A percentile compares a stretch with the other conserved stretches of the same genome.
These are phyloP conservation scores for Stereum hirsutum DNA, from an alignment of 1,284 basidiomycete genomes.

Conservation along the genomic window DNA sequence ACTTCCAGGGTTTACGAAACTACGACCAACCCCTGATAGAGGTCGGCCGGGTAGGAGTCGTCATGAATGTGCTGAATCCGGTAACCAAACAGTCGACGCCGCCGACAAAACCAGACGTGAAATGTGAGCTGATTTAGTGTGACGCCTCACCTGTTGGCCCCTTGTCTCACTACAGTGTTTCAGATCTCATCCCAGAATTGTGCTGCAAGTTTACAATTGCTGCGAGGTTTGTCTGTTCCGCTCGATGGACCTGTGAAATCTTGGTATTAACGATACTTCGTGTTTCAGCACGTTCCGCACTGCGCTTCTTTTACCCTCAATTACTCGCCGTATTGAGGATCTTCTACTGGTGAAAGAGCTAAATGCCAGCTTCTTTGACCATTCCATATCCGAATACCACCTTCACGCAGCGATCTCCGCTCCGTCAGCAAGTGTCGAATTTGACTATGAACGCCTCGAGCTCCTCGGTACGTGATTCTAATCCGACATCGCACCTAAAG, in stretches of 20 bases:
- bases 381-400: conserved; percentile 46
- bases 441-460: conserved; percentile 76
- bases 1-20: conserved; percentile 52
- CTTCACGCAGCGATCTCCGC: conserved; percentile 60
- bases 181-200: conserved; percentile 6
- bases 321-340: conserved; percentile 61
- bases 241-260: neutral
- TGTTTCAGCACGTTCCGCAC: conserved; percentile 50
- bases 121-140: conserved; percentile 31
- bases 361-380: conserved; percentile 58
- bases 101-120: conserved; percentile 33
- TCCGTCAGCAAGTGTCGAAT: conserved; percentile 54
- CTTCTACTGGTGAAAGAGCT: conserved; percentile 67
- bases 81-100: conserved; percentile 27
- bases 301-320: conserved; percentile 59
- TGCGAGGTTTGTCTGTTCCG: conserved; percentile 42
- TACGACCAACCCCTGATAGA: conserved; percentile 65
- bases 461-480: conserved; percentile 46
- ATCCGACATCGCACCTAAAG: neutral
- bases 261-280: conserved; percentile 8
- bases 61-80: conserved; percentile 47
- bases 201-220: conserved; percentile 64
- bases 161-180: neutral
- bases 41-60: conserved; percentile 39
- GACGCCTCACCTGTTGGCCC: neutral